Evolutionary conservation across 805 yeast genomes (phyloP).

Genomic region (Saccharomycopsis sp.): DNA sequence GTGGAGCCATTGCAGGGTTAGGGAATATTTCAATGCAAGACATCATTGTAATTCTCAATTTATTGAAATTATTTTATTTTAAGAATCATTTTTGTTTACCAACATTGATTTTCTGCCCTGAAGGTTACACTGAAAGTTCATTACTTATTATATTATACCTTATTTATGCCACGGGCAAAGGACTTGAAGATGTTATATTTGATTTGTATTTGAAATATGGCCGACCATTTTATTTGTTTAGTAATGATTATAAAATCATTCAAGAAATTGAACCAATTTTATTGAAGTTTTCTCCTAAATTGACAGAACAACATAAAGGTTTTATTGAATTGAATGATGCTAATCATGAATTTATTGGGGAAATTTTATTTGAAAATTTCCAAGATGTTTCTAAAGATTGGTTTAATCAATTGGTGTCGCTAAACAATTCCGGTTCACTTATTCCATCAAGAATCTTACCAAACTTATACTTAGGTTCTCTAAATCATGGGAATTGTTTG

Average conservation of each 20-base stretch:
- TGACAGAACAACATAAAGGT: background rate
- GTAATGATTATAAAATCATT: constrained; percentile 62
- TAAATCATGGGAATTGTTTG: constrained; percentile 71
- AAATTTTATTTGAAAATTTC: constrained; percentile 28
- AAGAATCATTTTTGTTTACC: constrained; percentile 32
- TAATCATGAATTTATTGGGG: constrained; percentile 31
- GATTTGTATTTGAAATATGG: constrained; percentile 55
- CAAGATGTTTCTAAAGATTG: constrained; percentile 25
- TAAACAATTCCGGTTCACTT: constrained; percentile 1
- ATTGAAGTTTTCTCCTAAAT: constrained; percentile 51
- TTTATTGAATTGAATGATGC: constrained; percentile 18
- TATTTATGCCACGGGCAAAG: constrained; percentile 57
- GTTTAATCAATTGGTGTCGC: constrained; percentile 24
- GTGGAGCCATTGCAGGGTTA: constrained; percentile 66
- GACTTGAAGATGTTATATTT: constrained; percentile 58
- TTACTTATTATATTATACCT: constrained; percentile 63
- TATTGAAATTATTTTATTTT: constrained; percentile 59
- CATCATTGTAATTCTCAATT: constrained; percentile 54
- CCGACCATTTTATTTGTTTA: constrained; percentile 80
- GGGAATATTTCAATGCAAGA: constrained; percentile 62
- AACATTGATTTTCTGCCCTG: constrained; percentile 67
- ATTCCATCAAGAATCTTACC: constrained; percentile 80
- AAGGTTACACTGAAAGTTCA: constrained; percentile 90
- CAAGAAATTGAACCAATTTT: constrained; percentile 58
- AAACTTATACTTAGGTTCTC: constrained; percentile 78